Evolutionary conservation across 495 filamentous ascomycete species (phyloP), one percentile per base, ranked within the genome.

Genomic region (Penicillium silybi): DNA sequence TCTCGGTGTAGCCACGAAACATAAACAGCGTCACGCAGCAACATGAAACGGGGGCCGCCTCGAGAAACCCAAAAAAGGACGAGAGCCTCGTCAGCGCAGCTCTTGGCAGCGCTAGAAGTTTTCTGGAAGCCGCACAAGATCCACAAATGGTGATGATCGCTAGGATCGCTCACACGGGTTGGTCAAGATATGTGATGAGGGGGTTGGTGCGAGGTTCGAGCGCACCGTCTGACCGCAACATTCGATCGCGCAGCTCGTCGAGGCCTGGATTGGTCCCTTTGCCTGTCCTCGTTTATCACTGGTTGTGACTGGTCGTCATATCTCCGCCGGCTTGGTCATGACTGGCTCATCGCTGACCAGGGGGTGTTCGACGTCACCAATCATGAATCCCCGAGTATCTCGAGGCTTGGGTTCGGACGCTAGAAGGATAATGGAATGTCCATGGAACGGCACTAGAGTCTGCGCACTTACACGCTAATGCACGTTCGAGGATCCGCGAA

Each of bases 391-490:
- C 8, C 29, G 29, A 32, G 29, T 32, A 32, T 32, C 29, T 13
- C 9, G 29, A 13, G 29, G 37, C 37, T 39, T 10, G 27, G 46
- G 16, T 17, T 37, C 47, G 22, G 47, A 48, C 61, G 55, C 58
- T 59, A 61, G 58, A 61, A 61, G 54, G 48, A 17, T 32, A 19
- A 47, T 60, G 45, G 61, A 63, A 63, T 17, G 20, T 54, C 51
- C 52, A 26, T 42, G 29, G 50, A 41, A 50, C 6, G 29, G 26
- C 25, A 29, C 32, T 48, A 38, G 39, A 38, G 35, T 34, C 19
- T 4, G 15, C 6, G 38, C 40, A 23, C n/a, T 5, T 26, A 25
- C 41, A 16, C 49, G 40, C 57, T 59, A 59, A 45, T 59, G 52
- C 52, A 53, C 6, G 34, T 16, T 41, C 42, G 44, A 56, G 50